Conservation (phyloP, 2,329 filamentous ascomycete species). For the Talaromyces atroroseus region DNA sequence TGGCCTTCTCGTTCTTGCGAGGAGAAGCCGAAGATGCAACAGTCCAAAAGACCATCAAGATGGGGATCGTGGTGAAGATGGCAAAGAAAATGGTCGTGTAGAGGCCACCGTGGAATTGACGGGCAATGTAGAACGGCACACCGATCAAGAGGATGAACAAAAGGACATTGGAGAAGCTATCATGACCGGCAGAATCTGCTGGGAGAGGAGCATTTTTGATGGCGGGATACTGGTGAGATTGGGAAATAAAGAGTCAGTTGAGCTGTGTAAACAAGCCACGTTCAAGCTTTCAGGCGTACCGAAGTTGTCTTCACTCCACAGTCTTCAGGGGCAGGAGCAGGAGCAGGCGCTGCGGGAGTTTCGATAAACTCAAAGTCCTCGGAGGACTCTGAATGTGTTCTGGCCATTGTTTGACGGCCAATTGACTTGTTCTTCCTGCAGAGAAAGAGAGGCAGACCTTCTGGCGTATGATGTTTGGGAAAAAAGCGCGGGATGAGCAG, state of each 20-base stretch:
- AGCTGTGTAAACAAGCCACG: constrained; percentile 3
- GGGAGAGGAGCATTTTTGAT: constrained; percentile 95
- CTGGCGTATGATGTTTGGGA: constrained; percentile 12
- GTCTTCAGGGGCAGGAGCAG: constrained; percentile 47
- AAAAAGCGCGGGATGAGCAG: constrained; percentile 11
- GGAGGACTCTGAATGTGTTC: constrained; percentile 40
- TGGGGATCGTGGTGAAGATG: constrained; percentile 69
- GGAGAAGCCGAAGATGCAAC: constrained; percentile 73
- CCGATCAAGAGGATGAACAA: constrained; percentile 65
- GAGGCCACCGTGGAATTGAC: constrained; percentile 76
- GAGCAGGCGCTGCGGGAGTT: constrained; percentile 53
- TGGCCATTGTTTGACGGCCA: constrained; percentile 32
- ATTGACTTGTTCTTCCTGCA: constrained; percentile 20
- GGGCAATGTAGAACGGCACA: constrained; percentile 74
- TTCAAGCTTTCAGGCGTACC: constrained; percentile 37
- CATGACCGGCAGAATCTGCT: constrained; percentile 76
- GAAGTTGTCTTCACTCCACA: constrained; percentile 59
- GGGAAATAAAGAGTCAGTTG: not conserved
- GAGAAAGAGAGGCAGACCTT: constrained; percentile 21
- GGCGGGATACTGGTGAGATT: constrained; percentile 61
- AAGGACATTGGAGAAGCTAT: constrained; percentile 78
- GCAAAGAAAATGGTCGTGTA: constrained; percentile 86
- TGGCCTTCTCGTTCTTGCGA: constrained; percentile 88
- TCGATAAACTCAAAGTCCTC: constrained; percentile 52
- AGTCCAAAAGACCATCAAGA: constrained; percentile 78